A percentile compares a stretch with the other conserved stretches of the same genome.
These are phyloP conservation scores for Corymbia maculata DNA, from an alignment of 345 rosid species.

Conservation along the genomic window DNA sequence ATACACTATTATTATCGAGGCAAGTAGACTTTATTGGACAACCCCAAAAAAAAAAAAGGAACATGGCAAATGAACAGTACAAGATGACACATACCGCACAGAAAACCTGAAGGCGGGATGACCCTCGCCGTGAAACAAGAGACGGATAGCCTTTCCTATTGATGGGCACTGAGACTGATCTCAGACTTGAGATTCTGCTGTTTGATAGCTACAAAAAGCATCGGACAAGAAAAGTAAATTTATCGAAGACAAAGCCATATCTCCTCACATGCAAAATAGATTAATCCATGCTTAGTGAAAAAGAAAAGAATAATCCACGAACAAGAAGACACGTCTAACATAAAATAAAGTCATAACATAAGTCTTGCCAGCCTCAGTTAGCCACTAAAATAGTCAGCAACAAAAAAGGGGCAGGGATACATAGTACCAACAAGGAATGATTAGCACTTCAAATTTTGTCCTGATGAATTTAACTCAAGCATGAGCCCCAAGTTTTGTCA, in stretches of 20 bases:
- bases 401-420: neutral
- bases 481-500: neutral
- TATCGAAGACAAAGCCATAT: neutral
- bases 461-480: neutral
- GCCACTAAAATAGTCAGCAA: neutral
- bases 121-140: constrained; percentile 9
- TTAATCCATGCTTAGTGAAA: neutral
- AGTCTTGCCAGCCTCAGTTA: neutral
- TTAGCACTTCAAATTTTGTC: neutral
- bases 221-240: neutral
- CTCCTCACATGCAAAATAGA: neutral
- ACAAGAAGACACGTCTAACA: neutral
- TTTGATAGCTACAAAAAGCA: neutral
- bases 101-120: constrained; percentile 7
- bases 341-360: neutral
- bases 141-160: constrained; percentile 7
- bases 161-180: constrained; percentile 11
- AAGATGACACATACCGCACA: constrained; percentile 17
- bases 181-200: constrained; percentile 7
- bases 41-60: too few relatives aligned
- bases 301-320: neutral
- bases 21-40: neutral
- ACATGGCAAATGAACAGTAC: neutral
- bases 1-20: too few relatives aligned
- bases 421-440: neutral